A percentile compares a stretch with the other conserved stretches of the same genome.
Conservation (phyloP, 768 basidiomycete species). For the Boletus vinaceobasis region DNA sequence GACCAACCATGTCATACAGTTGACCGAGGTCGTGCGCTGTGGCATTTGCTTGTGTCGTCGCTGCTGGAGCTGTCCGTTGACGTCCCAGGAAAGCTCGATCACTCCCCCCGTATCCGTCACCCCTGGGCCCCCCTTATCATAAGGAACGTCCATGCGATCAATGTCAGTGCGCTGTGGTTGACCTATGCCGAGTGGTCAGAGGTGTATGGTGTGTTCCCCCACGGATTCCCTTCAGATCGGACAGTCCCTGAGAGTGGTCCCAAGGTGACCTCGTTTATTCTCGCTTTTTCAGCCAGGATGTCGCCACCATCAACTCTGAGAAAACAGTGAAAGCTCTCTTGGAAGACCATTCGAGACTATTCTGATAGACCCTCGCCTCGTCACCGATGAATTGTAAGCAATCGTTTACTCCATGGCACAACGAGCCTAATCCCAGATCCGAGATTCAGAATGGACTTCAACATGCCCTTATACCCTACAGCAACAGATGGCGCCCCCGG, state of each 20-base stretch:
- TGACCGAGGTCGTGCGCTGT: background rate
- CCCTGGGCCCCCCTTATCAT: constrained; percentile 15
- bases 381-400: constrained; percentile 12
- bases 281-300: constrained; percentile 9
- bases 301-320: constrained; percentile 13
- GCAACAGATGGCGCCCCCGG: constrained; percentile 18
- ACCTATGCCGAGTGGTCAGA: constrained; percentile 16
- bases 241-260: background rate
- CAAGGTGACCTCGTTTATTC: constrained; percentile 15
- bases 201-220: constrained; percentile 2
- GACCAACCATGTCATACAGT: background rate
- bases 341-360: constrained; percentile 19
- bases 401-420: background rate
- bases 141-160: constrained; percentile 12
- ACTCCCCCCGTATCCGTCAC: background rate
- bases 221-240: background rate
- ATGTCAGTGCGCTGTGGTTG: constrained; percentile 7
- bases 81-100: background rate
- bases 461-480: constrained; percentile 15
- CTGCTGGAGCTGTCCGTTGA: background rate
- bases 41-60: background rate
- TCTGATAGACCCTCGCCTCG: constrained; percentile 15
- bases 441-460: constrained; percentile 18
- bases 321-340: constrained; percentile 12
- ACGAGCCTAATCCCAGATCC: background rate